These are phyloP conservation scores for Chrysophaeum taylorii DNA, from an alignment of 352 stramenopile genomes.

Conservation along the genomic window DNA sequence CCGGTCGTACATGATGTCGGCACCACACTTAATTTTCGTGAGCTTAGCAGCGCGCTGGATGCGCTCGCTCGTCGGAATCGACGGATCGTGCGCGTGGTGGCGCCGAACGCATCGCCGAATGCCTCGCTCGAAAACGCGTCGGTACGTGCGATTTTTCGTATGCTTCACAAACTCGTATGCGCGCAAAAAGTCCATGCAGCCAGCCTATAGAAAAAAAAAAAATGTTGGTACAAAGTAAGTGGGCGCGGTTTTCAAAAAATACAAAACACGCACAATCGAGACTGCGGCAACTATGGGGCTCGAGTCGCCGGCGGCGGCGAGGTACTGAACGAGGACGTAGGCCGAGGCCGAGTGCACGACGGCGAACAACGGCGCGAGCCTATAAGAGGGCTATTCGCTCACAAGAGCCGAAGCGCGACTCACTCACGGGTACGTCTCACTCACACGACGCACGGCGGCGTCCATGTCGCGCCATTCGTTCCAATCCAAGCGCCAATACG, in stretches of 20 bases:
- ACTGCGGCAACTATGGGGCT: constrained; percentile 2
- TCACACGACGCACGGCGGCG: background rate
- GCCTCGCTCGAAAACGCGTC: constrained; percentile 12
- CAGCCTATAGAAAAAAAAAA: too few species aligned
- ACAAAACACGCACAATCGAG: too few species aligned
- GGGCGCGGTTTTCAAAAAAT: too few species aligned
- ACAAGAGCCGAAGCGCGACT: too few species aligned
- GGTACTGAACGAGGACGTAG: constrained; percentile 15
- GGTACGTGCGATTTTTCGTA: constrained; percentile 14
- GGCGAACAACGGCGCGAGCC: constrained; percentile 10
- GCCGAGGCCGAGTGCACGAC: constrained; percentile 17
- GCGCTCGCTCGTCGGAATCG: background rate
- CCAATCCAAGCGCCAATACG: constrained; percentile 19
- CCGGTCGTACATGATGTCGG: constrained; percentile 18
- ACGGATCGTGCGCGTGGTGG: constrained; percentile 6
- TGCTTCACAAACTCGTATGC: constrained; percentile 15
- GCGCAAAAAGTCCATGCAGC: constrained; percentile 18
- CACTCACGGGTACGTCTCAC: background rate
- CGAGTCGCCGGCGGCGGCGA: background rate
- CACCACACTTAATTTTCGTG: background rate
- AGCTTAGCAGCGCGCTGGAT: background rate
- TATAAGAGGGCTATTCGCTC: constrained; percentile 1
- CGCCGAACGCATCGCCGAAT: constrained; percentile 14
- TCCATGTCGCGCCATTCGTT: constrained; percentile 16
- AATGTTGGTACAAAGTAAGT: too few species aligned